These are phyloP conservation scores for Fragaria nilgerrensis DNA, from an alignment of 306 rosid species.

Conservation along the genomic window DNA sequence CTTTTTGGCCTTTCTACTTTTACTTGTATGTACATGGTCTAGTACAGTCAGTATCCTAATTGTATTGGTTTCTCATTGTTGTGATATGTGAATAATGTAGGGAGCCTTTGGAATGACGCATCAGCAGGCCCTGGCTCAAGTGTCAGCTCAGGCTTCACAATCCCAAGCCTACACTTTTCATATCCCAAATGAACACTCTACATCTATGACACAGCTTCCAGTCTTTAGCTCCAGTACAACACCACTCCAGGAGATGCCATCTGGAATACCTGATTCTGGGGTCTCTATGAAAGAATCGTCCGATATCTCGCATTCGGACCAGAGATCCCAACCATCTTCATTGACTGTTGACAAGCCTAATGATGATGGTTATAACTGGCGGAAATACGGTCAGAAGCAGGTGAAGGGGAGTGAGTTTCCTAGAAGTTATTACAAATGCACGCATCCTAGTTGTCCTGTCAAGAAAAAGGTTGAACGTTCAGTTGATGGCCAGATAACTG, in stretches of 20 bases:
- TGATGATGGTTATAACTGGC: slow-evolving; percentile 77
- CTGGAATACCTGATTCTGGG: slow-evolving; percentile 20
- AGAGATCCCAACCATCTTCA: slow-evolving; percentile 39
- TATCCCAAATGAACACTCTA: slow-evolving; percentile 35
- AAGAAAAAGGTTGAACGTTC: slow-evolving; percentile 89
- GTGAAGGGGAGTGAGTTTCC: slow-evolving; percentile 86
- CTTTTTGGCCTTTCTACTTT: background rate
- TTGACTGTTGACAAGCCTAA: slow-evolving; percentile 59
- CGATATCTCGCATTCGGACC: slow-evolving; percentile 43
- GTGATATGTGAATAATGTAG: slow-evolving; percentile 29
- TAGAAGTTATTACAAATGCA: slow-evolving; percentile 80
- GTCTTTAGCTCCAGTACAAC: slow-evolving; percentile 25
- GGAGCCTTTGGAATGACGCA: slow-evolving; percentile 64
- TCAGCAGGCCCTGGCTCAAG: slow-evolving; percentile 67
- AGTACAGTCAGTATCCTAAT: background rate
- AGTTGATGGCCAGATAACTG: slow-evolving; percentile 69
- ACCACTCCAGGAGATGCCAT: slow-evolving; percentile 31
- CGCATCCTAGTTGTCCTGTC: slow-evolving; percentile 61
- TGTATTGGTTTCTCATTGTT: slow-evolving; percentile 19
- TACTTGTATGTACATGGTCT: background rate
- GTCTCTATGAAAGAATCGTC: slow-evolving; percentile 32
- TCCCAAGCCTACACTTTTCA: slow-evolving; percentile 37
- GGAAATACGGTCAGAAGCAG: slow-evolving; percentile 85
- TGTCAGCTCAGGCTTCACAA: slow-evolving; percentile 54
- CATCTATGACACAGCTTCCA: slow-evolving; percentile 35